Evolutionary conservation across 495 filamentous ascomycete species (phyloP).

Genomic region (Penicillium longicatenatum): DNA sequence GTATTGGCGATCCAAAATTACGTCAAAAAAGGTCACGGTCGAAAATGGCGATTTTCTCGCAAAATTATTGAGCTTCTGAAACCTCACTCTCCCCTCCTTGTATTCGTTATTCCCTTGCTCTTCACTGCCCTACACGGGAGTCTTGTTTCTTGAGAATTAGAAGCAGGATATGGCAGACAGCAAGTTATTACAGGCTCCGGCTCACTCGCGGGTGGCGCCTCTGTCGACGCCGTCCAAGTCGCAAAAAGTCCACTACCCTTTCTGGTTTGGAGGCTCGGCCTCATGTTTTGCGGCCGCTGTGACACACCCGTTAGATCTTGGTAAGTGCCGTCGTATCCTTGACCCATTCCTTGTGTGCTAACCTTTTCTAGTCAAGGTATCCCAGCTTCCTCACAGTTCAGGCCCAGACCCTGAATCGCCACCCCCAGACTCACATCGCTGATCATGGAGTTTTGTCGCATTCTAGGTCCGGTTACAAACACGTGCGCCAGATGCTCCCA

Average conservation of each 20-base stretch:
- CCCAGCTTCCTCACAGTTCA: constrained; percentile 4
- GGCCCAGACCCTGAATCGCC: constrained; percentile 10
- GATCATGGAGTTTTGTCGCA: constrained; percentile 20
- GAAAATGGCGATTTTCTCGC: constrained; percentile 11
- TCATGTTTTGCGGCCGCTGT: constrained; percentile 87
- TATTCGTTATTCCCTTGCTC: constrained; percentile 2
- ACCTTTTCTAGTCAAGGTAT: constrained; percentile 53
- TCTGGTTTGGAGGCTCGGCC: constrained; percentile 95
- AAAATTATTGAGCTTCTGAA: neutral
- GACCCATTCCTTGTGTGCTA: constrained; percentile 14
- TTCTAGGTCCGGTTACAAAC: constrained; percentile 85
- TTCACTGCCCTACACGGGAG: constrained; percentile 17
- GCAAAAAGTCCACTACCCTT: constrained; percentile 66
- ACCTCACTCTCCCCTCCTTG: constrained; percentile 12
- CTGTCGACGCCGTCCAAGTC: constrained; percentile 27
- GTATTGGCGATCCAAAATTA: constrained; percentile 32
- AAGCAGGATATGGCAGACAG: constrained; percentile 42
- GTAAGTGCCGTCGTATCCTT: constrained; percentile 30
- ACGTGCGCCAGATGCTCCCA: constrained; percentile 63
- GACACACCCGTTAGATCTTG: constrained; percentile 84
- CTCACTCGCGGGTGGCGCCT: constrained; percentile 27
- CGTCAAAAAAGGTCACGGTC: constrained; percentile 27
- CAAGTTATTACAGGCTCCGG: constrained; percentile 38
- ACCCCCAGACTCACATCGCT: constrained; percentile 15
- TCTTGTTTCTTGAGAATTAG: constrained; percentile 23